A percentile compares a stretch with the other conserved stretches of the same genome.
These are phyloP conservation scores for Nicotiana noctiflora DNA, from an alignment of 257 asterid genomes.

Conservation along the genomic window DNA sequence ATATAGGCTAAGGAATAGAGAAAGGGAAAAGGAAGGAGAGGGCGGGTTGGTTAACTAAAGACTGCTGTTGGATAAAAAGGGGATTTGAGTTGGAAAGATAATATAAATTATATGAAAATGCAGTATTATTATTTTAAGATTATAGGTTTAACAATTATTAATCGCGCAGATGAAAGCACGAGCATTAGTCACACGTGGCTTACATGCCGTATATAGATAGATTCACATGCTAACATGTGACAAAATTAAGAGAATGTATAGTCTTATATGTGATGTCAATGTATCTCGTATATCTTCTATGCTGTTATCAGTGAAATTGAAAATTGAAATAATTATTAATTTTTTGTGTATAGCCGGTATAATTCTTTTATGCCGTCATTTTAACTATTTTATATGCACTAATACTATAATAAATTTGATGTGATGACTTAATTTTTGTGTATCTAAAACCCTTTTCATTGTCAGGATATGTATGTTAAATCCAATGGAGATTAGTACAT, in stretches of 20 bases:
- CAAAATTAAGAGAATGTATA: conserved; percentile 14
- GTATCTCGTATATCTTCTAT: not conserved
- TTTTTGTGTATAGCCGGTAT: too few relatives aligned
- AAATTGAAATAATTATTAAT: not conserved
- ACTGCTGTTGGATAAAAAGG: not conserved
- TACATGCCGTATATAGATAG: conserved; percentile 35
- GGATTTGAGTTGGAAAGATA: conserved; percentile 18
- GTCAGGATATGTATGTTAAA: too few relatives aligned
- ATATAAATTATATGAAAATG: not conserved
- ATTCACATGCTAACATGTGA: conserved; percentile 54
- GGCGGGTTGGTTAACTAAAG: not conserved
- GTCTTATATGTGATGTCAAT: not conserved
- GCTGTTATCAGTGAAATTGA: not conserved
- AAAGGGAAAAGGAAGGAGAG: not conserved
- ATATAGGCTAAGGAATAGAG: not conserved
- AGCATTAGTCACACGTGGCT: conserved; percentile 40
- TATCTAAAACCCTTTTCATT: too few relatives aligned
- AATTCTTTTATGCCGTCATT: not conserved
- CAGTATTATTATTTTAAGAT: not conserved
- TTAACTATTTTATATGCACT: too few relatives aligned
- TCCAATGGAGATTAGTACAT: too few relatives aligned
- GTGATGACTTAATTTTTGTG: too few relatives aligned
- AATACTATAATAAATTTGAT: too few relatives aligned
- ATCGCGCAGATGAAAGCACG: conserved; percentile 24
- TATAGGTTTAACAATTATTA: conserved; percentile 8